Percentiles rank a stretch among this genome's conserved stretches.
Conservation (phyloP, 352 stramenopile genomes). For the Pythium coloratum region DNA sequence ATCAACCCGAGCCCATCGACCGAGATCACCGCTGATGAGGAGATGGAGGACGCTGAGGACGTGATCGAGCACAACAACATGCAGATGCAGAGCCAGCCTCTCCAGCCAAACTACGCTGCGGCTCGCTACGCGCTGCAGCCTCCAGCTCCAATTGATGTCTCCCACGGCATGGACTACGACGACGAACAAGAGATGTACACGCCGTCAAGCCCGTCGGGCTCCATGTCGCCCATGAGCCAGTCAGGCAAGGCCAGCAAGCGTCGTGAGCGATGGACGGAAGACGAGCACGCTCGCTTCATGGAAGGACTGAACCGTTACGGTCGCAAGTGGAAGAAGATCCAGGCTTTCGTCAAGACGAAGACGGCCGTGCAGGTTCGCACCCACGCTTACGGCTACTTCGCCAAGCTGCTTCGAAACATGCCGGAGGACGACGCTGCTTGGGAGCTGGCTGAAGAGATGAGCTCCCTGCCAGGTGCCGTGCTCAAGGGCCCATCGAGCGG, state of each 20-base stretch:
- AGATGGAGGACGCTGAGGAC: constrained; percentile 18
- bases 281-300: constrained; percentile 85
- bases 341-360: constrained; percentile 86
- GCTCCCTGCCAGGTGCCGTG: constrained; percentile 67
- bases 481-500: constrained; percentile 73
- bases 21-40: constrained; percentile 30
- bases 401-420: constrained; percentile 85
- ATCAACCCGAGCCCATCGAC: constrained; percentile 38
- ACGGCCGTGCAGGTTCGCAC: constrained; percentile 83
- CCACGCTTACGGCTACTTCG: constrained; percentile 88
- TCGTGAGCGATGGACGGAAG: constrained; percentile 80
- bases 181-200: constrained; percentile 32
- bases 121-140: constrained; percentile 23
- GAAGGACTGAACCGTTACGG: constrained; percentile 84
- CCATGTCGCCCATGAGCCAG: constrained; percentile 55
- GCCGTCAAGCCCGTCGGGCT: constrained; percentile 31
- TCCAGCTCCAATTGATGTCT: constrained; percentile 19
- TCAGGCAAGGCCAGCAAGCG: constrained; percentile 67
- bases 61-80: constrained; percentile 12
- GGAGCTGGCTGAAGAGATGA: constrained; percentile 81
- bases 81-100: constrained; percentile 1
- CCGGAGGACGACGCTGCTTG: constrained; percentile 81
- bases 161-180: constrained; percentile 13
- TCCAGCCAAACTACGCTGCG: constrained; percentile 23
- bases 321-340: constrained; percentile 89